Percentiles rank a stretch among this genome's conserved stretches.
These are phyloP conservation scores for Aspergillus heteromorphus DNA, from an alignment of 495 filamentous ascomycete genomes.

Conservation along the genomic window DNA sequence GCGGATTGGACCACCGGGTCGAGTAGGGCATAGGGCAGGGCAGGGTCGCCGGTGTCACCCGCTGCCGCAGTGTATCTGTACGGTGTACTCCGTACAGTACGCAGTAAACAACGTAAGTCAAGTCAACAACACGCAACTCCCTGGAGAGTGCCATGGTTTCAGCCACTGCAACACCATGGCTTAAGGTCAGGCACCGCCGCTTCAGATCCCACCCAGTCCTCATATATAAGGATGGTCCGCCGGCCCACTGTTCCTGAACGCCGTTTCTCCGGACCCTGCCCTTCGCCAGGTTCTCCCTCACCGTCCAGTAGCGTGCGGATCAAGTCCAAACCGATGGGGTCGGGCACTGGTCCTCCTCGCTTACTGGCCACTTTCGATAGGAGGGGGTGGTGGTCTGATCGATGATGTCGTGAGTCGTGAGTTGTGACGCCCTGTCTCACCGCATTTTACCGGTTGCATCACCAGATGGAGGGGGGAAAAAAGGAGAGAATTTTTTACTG, in stretches of 20 bases:
- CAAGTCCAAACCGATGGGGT: not conserved
- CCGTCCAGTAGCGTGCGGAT: not conserved
- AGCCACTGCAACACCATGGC: slow-evolving; percentile 18
- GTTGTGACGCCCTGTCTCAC: not conserved
- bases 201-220: not conserved
- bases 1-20: not conserved
- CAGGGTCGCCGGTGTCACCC: not conserved
- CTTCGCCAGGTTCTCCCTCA: not conserved
- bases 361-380: not conserved
- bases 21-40: slow-evolving; percentile 25
- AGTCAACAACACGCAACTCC: not conserved
- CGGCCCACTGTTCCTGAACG: slow-evolving; percentile 9
- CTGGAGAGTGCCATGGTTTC: slow-evolving; percentile 16
- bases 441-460: not conserved
- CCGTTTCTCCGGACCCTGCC: not conserved
- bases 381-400: not conserved
- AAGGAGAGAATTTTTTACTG: not conserved
- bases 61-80: too few species aligned
- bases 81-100: too few species aligned
- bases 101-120: not conserved
- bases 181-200: slow-evolving; percentile 17
- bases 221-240: not conserved
- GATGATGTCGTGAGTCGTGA: not conserved
- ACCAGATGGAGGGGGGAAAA: not conserved
- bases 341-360: not conserved